phyloP scores from a whole-genome alignment of 768 basidiomycete genomes.

The Tulasnella sp. region DNA sequence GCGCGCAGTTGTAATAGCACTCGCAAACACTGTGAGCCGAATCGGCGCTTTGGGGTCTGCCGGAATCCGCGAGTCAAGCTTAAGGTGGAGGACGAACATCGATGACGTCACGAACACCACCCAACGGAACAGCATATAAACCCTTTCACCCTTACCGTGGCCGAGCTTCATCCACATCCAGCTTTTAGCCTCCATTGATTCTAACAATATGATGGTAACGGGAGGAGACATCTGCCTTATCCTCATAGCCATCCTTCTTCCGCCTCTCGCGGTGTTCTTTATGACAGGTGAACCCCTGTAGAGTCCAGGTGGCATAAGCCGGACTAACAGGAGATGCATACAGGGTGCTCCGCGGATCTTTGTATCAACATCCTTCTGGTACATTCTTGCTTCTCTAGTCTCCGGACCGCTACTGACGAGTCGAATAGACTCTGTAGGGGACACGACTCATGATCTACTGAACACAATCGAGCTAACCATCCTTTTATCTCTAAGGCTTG shows the following conservation, averaged over 20 bases:
- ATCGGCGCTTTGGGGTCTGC: no score
- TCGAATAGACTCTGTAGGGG: background rate
- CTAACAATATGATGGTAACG: background rate
- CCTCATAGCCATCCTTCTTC: background rate
- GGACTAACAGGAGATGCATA: background rate
- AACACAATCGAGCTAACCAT: background rate
- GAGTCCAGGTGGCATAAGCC: background rate
- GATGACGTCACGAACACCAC: no score
- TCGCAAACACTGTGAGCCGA: no score
- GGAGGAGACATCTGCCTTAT: background rate
- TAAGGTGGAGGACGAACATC: no score
- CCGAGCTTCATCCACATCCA: no score
- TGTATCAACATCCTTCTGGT: background rate
- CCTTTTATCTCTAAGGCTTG: background rate
- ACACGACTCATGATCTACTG: background rate
- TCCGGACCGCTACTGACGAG: background rate
- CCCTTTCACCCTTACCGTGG: no score
- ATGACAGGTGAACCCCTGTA: background rate
- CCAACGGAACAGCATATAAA: no score
- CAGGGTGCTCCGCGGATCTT: background rate
- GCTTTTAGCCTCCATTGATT: no score
- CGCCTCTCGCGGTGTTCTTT: background rate
- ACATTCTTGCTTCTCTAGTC: background rate
- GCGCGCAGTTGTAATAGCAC: no score
- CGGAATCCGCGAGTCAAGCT: no score